Percentiles rank a stretch among this genome's conserved stretches.
phyloP scores from a whole-genome alignment of 192 early-diverging fungal species.

The Geranomyces michiganensis region DNA sequence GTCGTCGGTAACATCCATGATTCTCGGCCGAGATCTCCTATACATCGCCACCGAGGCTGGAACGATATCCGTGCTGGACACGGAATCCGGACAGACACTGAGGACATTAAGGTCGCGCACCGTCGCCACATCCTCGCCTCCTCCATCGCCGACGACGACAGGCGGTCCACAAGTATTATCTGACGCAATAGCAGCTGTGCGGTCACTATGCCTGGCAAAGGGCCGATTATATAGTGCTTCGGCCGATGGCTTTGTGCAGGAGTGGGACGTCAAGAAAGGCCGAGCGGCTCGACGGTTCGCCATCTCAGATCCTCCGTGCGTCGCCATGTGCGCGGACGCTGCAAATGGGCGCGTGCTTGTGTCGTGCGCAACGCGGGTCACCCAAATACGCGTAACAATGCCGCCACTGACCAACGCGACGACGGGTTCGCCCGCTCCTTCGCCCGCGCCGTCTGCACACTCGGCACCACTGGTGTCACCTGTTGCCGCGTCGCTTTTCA shows the following conservation, averaged over 20 bases:
- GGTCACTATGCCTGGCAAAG: constrained; percentile 32
- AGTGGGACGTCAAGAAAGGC: constrained; percentile 51
- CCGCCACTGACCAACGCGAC: background rate
- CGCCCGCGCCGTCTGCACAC: constrained; percentile 1
- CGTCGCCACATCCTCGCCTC: background rate
- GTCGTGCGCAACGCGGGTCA: background rate
- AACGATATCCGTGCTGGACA: constrained; percentile 44
- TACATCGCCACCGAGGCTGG: constrained; percentile 37
- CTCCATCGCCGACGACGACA: background rate
- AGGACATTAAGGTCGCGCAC: constrained; percentile 27
- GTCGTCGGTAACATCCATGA: constrained; percentile 19
- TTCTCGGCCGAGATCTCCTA: constrained; percentile 32
- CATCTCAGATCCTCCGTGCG: background rate
- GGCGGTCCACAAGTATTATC: background rate
- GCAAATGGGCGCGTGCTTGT: background rate
- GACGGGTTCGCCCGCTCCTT: background rate
- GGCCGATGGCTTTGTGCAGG: constrained; percentile 42
- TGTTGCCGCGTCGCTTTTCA: background rate
- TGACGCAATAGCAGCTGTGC: background rate
- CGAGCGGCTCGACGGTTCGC: background rate
- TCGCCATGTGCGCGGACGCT: constrained; percentile 12
- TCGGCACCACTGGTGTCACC: background rate
- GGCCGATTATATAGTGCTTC: constrained; percentile 41
- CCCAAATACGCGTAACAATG: background rate
- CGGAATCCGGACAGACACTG: constrained; percentile 35